Percentiles rank a stretch among this genome's conserved stretches.
Conservation (phyloP, 176 grass and related monocot genomes). For the Oryza brachyantha region DNA sequence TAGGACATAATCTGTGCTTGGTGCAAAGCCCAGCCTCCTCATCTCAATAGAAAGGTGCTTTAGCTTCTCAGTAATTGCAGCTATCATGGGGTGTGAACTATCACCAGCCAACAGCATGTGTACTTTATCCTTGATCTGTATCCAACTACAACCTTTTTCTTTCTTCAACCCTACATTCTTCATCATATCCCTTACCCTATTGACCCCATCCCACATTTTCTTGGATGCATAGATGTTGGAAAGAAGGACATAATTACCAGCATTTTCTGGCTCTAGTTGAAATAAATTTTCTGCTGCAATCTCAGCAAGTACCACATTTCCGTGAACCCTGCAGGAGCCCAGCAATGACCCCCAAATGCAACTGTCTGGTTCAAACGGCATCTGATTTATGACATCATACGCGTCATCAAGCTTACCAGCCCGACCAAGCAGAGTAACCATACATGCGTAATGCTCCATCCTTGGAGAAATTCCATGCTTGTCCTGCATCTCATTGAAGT, state of each 20-base stretch:
- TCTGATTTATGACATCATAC: constrained; percentile 58
- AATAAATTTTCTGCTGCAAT: constrained; percentile 66
- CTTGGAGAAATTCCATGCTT: constrained; percentile 46
- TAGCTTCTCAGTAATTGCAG: constrained; percentile 49
- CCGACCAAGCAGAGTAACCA: constrained; percentile 67
- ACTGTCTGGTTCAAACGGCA: constrained; percentile 58
- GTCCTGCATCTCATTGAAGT: constrained; percentile 57
- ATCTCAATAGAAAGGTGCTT: constrained; percentile 58
- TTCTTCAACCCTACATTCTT: constrained; percentile 60
- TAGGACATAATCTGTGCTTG: constrained; percentile 67
- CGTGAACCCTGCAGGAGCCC: constrained; percentile 60
- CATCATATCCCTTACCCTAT: constrained; percentile 58
- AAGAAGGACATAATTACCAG: constrained; percentile 74
- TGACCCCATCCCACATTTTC: constrained; percentile 66
- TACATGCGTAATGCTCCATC: constrained; percentile 74
- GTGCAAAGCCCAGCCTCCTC: constrained; percentile 59
- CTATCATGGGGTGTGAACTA: constrained; percentile 59
- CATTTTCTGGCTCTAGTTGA: constrained; percentile 59
- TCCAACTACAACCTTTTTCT: constrained; percentile 77
- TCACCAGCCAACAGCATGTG: constrained; percentile 76
- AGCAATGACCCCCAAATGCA: constrained; percentile 77
- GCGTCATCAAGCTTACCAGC: constrained; percentile 62
- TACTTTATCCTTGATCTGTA: constrained; percentile 73
- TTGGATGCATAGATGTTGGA: constrained; percentile 84
- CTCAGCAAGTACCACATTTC: constrained; percentile 53